Percentiles rank a stretch among this genome's conserved stretches.
phyloP scores from a whole-genome alignment of 1,284 basidiomycete species.

The Rhodotorula sp. region DNA sequence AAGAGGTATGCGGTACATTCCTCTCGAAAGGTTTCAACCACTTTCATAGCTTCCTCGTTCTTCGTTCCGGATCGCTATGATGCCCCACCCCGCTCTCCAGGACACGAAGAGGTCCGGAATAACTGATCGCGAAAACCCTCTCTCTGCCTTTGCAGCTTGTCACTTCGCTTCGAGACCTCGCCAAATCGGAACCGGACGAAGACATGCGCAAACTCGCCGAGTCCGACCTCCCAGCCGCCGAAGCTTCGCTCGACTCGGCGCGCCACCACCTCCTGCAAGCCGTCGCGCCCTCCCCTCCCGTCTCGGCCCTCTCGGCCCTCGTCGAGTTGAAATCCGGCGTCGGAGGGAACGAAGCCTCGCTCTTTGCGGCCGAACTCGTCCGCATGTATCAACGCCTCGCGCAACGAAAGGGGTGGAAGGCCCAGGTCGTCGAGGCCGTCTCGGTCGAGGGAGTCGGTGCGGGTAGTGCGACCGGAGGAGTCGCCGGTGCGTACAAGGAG shows the following conservation, averaged over 20 bases:
- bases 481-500: constrained; percentile 53
- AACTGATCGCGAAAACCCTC: background rate
- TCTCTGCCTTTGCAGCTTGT: constrained; percentile 19
- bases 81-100: no score
- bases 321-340: constrained; percentile 91
- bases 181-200: constrained; percentile 55
- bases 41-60: background rate
- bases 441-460: constrained; percentile 27
- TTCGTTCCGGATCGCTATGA: background rate
- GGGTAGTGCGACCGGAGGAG: background rate
- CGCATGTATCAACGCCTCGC: constrained; percentile 79
- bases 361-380: constrained; percentile 76
- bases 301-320: constrained; percentile 68
- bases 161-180: constrained; percentile 20
- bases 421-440: constrained; percentile 46
- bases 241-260: constrained; percentile 55
- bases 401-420: constrained; percentile 52
- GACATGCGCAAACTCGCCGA: constrained; percentile 71
- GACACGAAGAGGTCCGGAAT: background rate
- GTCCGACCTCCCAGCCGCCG: constrained; percentile 64
- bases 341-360: constrained; percentile 81
- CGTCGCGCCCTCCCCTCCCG: constrained; percentile 68
- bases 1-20: constrained; percentile 19
- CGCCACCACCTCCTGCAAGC: constrained; percentile 63
- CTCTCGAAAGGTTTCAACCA: background rate